Percentiles rank a stretch among this genome's conserved stretches.
Conservation (phyloP, 192 early-diverging fungal genomes). For the Coemansia sp. region DNA sequence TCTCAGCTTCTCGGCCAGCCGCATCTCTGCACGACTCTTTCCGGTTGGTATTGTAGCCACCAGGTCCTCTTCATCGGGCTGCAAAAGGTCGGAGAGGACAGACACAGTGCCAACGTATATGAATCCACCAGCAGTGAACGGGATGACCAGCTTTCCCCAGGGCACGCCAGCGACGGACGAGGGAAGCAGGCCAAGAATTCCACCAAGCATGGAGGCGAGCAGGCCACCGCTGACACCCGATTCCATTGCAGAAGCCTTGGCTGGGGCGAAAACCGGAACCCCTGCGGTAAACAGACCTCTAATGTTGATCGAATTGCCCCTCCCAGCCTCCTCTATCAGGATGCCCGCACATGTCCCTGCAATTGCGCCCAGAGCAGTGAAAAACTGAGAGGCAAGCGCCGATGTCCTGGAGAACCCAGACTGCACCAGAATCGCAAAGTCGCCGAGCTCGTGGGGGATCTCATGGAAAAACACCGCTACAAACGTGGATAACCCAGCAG, state of each 20-base stretch:
- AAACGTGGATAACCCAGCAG: slow-evolving; percentile 80
- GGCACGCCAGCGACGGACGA: slow-evolving; percentile 59
- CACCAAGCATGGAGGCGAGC: slow-evolving; percentile 21
- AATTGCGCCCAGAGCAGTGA: slow-evolving; percentile 80
- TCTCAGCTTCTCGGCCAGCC: slow-evolving; percentile 10
- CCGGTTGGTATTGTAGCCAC: background rate
- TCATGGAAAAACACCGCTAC: slow-evolving; percentile 89
- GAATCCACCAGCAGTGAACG: slow-evolving; percentile 86
- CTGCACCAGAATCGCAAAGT: slow-evolving; percentile 85
- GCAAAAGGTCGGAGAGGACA: slow-evolving; percentile 79
- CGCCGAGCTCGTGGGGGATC: slow-evolving; percentile 87
- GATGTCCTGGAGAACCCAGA: slow-evolving; percentile 73
- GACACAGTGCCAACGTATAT: slow-evolving; percentile 85
- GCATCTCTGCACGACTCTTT: slow-evolving; percentile 14
- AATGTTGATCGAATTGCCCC: slow-evolving; percentile 39
- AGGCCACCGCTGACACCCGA: background rate
- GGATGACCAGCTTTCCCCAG: slow-evolving; percentile 80
- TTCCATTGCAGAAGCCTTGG: background rate
- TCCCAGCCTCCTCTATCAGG: slow-evolving; percentile 69
- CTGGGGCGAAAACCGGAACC: slow-evolving; percentile 40
- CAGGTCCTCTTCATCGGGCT: slow-evolving; percentile 57
- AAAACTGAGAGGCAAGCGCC: slow-evolving; percentile 78
- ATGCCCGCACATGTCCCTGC: slow-evolving; percentile 77
- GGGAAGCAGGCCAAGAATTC: slow-evolving; percentile 32
- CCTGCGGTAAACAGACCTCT: slow-evolving; percentile 29